Evolutionary conservation across 2,329 filamentous ascomycete species (phyloP), one percentile per base, ranked within the genome.

Genomic region (Trichoderma semiorbis): DNA sequence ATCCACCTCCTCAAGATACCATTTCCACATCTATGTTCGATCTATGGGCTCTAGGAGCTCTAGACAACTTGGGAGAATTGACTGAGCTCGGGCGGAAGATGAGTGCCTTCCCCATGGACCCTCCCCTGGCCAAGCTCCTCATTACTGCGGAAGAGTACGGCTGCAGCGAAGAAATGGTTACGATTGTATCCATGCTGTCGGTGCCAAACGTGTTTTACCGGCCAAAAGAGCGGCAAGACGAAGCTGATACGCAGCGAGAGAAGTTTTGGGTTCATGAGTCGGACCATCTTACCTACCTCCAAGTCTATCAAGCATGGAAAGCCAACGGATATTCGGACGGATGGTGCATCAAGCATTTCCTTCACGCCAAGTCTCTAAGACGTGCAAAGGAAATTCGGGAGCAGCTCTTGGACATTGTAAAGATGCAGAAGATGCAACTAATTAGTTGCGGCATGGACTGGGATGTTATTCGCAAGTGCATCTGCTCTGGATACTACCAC

Each of bases 231-330:
- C 92, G 96, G 1, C 93, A 97, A 78, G 96, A 99, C 79, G 96
- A 99, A 83, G 96, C 95, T 7, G 96, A 99, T 78, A 91, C 95
- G 0, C 95, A 96, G 39, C 90, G 95, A 32, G 96, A 99, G 80
- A 98, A 98, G 81, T 99, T 99, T 82, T 98, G 97, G 83, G 96
- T 99, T 8, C 94, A 96, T 32, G 96, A 99, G 82, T 98, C 94
- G 2, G 96, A 99, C 80, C 96, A 99, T 80, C 85, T 99, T 53
- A 99, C 96, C 0, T 92, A 98, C 57, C 89, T 99, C 3, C 95
- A 98, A 78, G 96, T 99, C 1, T 99, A 97, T 83, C 92, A 91
- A 8, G 95, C 98, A 79, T 99, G 96, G 96, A 94, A 93, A 81
- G 87, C 92, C 64, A 98, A 99, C 79, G 93, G 94, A 2, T 92